These are phyloP conservation scores for Millerozyma miso DNA, from an alignment of 805 yeast genomes.

Conservation along the genomic window DNA sequence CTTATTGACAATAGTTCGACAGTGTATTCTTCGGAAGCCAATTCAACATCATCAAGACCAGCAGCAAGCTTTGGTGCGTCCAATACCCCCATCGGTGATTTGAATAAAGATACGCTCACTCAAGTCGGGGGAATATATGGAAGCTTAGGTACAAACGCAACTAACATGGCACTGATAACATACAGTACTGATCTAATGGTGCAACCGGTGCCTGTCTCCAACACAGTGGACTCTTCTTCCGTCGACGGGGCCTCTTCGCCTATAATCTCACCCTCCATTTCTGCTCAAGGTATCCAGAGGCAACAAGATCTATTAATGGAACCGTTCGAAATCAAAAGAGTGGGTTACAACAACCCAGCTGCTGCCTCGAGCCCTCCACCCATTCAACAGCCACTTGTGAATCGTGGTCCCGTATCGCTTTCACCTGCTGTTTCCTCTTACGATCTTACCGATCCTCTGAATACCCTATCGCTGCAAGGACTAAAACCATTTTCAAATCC, in stretches of 20 bases:
- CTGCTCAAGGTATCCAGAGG: neutral
- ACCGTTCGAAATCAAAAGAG: neutral
- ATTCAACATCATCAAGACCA: neutral
- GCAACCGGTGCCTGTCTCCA: neutral
- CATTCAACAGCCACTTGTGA: neutral
- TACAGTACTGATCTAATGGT: neutral
- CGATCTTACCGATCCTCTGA: conserved; percentile 6
- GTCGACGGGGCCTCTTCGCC: neutral
- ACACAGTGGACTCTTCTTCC: neutral
- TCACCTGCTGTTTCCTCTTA: conserved; percentile 13
- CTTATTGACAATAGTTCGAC: neutral
- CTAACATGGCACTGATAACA: neutral
- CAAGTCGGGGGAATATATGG: neutral
- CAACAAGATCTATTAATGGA: neutral
- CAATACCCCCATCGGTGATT: neutral
- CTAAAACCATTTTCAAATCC: neutral
- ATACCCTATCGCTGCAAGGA: neutral
- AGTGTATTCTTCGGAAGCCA: neutral
- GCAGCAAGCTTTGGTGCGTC: neutral
- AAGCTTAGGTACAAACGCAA: neutral
- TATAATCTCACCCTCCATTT: neutral
- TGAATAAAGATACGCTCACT: neutral
- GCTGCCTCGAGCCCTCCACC: no score
- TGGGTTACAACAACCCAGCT: neutral
- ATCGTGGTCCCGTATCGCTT: neutral